A percentile compares a stretch with the other conserved stretches of the same genome.
These are phyloP conservation scores for Penicillium nucicola DNA, from an alignment of 495 filamentous ascomycete species.

Conservation along the genomic window DNA sequence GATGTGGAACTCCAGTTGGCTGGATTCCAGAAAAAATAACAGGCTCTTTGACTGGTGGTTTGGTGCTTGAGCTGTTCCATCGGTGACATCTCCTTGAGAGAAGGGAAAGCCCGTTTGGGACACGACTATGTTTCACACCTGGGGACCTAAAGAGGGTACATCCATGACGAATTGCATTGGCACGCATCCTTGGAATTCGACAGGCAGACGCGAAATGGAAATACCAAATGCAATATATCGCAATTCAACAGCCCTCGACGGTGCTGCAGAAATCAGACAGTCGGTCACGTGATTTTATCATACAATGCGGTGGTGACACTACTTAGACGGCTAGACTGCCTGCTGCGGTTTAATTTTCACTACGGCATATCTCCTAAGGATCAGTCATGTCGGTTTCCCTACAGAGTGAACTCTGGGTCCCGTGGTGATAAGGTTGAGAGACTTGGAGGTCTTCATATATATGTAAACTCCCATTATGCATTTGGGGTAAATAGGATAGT, in stretches of 20 bases:
- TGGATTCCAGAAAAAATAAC: slow-evolving; percentile 92
- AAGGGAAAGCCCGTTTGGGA: slow-evolving; percentile 1
- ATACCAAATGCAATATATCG: background rate
- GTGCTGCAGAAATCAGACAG: background rate
- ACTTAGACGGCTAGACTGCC: too few relatives aligned
- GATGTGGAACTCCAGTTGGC: slow-evolving; percentile 90
- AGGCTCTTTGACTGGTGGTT: slow-evolving; percentile 10
- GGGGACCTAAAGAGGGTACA: background rate
- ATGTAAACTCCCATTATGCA: slow-evolving; percentile 4
- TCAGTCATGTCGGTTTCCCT: too few relatives aligned
- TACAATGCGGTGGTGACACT: background rate
- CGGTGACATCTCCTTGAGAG: slow-evolving; percentile 7
- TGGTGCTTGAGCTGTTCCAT: slow-evolving; percentile 8
- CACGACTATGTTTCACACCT: background rate
- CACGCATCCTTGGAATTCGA: slow-evolving; percentile 6
- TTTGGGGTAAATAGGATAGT: slow-evolving; percentile 9
- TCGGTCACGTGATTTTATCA: slow-evolving; percentile 8
- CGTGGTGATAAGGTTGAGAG: background rate
- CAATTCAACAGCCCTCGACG: background rate
- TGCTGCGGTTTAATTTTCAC: background rate
- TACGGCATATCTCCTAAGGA: background rate
- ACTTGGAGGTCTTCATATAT: background rate
- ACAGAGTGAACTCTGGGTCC: background rate
- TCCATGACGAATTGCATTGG: background rate
- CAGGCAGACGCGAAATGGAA: background rate